These are phyloP conservation scores for Mollisia scopiformis DNA, from an alignment of 2,329 filamentous ascomycete genomes.

Conservation along the genomic window DNA sequence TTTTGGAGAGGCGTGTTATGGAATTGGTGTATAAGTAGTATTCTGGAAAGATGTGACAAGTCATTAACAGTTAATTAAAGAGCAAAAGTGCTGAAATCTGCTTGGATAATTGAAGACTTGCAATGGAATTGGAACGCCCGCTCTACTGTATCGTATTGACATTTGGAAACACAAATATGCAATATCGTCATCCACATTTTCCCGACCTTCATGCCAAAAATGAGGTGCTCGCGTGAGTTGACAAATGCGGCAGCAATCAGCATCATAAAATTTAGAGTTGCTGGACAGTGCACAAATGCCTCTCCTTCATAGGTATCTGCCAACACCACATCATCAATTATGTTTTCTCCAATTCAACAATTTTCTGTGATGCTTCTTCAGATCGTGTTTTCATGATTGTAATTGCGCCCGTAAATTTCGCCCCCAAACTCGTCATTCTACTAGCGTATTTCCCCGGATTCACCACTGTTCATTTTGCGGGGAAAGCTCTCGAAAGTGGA, in stretches of 20 bases:
- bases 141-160: no score
- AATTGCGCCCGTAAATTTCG: neutral
- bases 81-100: no score
- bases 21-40: no score
- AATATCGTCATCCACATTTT: neutral
- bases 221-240: neutral
- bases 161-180: no score
- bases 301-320: neutral
- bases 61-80: no score
- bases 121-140: no score
- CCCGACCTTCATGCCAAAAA: neutral
- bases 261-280: neutral
- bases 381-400: neutral
- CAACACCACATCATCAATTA: neutral
- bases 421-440: neutral
- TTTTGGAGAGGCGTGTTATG: no score
- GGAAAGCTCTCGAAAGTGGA: neutral
- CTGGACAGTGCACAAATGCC: neutral
- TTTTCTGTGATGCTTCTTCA: neutral
- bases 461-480: neutral
- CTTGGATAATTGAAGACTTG: no score
- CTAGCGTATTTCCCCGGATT: constrained; percentile 3
- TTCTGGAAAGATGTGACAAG: no score
- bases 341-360: no score
- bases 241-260: neutral